Conservation (phyloP, 2,329 filamentous ascomycete genomes). For the Rosellinia necatrix region DNA sequence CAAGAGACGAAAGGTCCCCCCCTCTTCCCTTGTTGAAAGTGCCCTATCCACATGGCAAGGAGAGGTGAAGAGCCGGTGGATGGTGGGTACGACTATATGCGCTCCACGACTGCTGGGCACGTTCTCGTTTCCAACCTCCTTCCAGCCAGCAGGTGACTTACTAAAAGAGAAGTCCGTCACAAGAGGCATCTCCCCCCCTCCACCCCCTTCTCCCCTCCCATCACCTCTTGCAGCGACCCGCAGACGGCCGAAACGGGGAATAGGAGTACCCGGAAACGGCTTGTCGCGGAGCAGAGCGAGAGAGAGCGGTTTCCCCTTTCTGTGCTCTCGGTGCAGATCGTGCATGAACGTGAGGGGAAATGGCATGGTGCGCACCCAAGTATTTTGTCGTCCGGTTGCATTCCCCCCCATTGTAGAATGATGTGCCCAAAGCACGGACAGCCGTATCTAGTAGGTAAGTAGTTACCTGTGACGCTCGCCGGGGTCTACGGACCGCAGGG, state of each 20-base stretch:
- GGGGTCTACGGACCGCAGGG: too few species aligned
- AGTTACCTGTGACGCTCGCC: too few species aligned
- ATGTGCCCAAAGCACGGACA: too few species aligned
- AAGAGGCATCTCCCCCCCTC: neutral
- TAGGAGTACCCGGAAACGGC: neutral
- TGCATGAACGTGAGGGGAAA: constrained; percentile 22
- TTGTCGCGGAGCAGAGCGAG: too few species aligned
- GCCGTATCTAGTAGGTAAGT: too few species aligned
- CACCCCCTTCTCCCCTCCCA: too few species aligned
- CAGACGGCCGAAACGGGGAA: constrained; percentile 9
- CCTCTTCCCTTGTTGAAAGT: neutral
- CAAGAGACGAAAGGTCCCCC: too few species aligned
- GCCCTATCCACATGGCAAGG: neutral
- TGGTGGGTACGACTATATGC: constrained; percentile 14
- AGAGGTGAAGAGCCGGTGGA: neutral
- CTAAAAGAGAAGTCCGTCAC: neutral
- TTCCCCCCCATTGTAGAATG: too few species aligned
- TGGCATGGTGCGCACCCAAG: neutral
- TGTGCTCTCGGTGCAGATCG: neutral
- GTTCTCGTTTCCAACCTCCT: constrained; percentile 1
- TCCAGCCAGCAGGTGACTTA: neutral
- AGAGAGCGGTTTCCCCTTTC: neutral
- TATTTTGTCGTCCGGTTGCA: neutral
- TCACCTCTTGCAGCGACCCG: constrained; percentile 12
- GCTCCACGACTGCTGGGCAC: constrained; percentile 16